These are phyloP conservation scores for Malassezia obtusa DNA, from an alignment of 1,284 basidiomycete genomes.

Conservation along the genomic window DNA sequence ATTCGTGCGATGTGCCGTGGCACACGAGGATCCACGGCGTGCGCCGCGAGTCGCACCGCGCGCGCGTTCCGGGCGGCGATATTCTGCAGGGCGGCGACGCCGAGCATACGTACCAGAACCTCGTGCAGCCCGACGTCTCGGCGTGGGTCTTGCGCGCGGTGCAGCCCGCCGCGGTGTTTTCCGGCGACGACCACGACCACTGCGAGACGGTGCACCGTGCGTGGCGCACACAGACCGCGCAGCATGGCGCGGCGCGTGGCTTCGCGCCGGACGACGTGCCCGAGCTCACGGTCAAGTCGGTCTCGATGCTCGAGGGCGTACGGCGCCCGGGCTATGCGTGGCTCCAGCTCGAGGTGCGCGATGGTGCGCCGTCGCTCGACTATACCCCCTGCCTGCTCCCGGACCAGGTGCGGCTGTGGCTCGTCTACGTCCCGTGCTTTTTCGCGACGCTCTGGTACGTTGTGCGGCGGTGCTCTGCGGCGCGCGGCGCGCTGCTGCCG, in stretches of 20 bases:
- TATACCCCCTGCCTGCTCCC: constrained; percentile 34
- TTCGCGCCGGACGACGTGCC: constrained; percentile 17
- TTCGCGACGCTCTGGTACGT: constrained; percentile 15
- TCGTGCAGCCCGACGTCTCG: constrained; percentile 21
- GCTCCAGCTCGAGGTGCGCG: constrained; percentile 20
- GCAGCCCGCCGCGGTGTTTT: constrained; percentile 27
- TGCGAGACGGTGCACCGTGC: constrained; percentile 29
- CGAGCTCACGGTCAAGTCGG: constrained; percentile 37
- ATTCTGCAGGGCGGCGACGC: constrained; percentile 30
- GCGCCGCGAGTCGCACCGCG: constrained; percentile 19
- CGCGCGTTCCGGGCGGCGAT: constrained; percentile 2
- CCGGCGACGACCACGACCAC: constrained; percentile 41
- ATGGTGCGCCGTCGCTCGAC: constrained; percentile 2
- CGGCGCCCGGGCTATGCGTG: constrained; percentile 31
- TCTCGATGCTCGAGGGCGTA: constrained; percentile 37
- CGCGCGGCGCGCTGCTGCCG: background rate
- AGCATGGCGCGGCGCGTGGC: constrained; percentile 6
- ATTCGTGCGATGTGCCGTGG: constrained; percentile 19
- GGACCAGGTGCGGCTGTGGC: constrained; percentile 35
- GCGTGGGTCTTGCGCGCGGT: constrained; percentile 24
- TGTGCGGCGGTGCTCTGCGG: background rate
- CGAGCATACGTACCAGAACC: constrained; percentile 32
- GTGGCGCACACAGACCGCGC: background rate
- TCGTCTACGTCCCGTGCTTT: constrained; percentile 24
- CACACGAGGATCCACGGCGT: constrained; percentile 22